Base-by-base conservation (phyloP, 345 rosid genomes). In the Populus alba region DNA sequence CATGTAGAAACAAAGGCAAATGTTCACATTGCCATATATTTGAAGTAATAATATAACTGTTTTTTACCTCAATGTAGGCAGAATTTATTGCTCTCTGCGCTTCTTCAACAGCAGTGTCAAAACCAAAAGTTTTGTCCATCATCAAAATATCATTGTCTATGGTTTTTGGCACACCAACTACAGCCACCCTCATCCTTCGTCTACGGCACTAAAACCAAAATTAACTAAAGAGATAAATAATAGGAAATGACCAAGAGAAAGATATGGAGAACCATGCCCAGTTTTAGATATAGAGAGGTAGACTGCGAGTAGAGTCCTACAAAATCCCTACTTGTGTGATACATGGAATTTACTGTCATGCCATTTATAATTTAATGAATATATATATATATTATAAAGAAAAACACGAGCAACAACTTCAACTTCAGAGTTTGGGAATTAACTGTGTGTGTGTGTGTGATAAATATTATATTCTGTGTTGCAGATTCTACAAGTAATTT, bases 151-250 rank as follows among this genome's bases (percentile, higher is more conserved):
- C 99, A 82, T 96, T 96, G 85, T 96, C 98, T 17, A 96, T 96
- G 74, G 98, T 96, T 83, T 96, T 96, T 49, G 99, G 98, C 81
- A 96, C 98, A 78, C 99, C 99, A 88, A 96, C 98, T 29, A 96
- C 91, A 82, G 98, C 95, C 76, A 96, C 91, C 81, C 68, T 87
- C 81, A 94, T 23, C 80, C 85, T 86, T 83, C 97, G 86, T 85
- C 87, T 90, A 59, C 90, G 87, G 81, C 99, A 96, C 98, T 96
- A 75, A 11, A 86, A 79, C 57, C 65, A 71, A 65, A 71, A 77
- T 22, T 16, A 51, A 47, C 29, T 71, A 22, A 69, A 73, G 17
- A 55, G 55, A 41, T 27, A 70, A 70, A 57, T 35, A 70, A 15
- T 20, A 53, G 75, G 63, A 75, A 47, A 47, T 12, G 51, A 47